Evolutionary conservation across 371 early-diverging fungal species (phyloP), one percentile per base, ranked within the genome.

Genomic region (Apophysomyces sp.): DNA sequence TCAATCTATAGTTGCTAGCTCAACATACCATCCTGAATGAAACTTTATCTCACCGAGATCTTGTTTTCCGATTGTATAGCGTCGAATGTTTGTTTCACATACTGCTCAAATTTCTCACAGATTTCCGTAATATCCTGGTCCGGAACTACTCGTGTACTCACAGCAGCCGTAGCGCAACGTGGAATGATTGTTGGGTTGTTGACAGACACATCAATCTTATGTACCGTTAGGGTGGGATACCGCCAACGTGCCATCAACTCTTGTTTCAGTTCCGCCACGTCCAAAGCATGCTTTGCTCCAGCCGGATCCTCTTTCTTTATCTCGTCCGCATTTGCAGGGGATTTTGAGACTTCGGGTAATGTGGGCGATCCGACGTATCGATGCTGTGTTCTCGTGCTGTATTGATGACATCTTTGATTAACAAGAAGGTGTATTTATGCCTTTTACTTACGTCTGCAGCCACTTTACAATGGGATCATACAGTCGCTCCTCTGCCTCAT

Each of bases 131-230:
- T 81, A 28, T 81, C 69, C 76, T 93, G 94, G 65, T 92, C 89
- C 1, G 94, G 94, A 6, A 93, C 94, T 36, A 92, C 83, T 18
- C 94, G 84, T 86, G 92, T 89, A 60, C 92, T 91, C 62, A 93
- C 83, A 56, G 80, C 71, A 0, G 93, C 92, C 52, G 76, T 82
- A 30, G 90, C 91, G 5, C 74, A 81, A 0, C 87, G 82, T 15
- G 93, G 89, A 30, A 93, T 91, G 53, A 93, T 85, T 5, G 92
- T 90, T 31, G 77, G 81, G 52, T 84, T 84, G 51, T 87, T 85
- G 0, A 90, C 88, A 1, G 89, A 88, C 15, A 92, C 88, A 57
- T 89, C 89, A 36, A 93, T 86, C 60, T 87, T 87, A 58, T 93
- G 94, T 15, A 93, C 83, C 1, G 94, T 89, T 32, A 93, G 69